phyloP scores from a whole-genome alignment of 2,329 filamentous ascomycete species.

The Aspergillus ustus region DNA sequence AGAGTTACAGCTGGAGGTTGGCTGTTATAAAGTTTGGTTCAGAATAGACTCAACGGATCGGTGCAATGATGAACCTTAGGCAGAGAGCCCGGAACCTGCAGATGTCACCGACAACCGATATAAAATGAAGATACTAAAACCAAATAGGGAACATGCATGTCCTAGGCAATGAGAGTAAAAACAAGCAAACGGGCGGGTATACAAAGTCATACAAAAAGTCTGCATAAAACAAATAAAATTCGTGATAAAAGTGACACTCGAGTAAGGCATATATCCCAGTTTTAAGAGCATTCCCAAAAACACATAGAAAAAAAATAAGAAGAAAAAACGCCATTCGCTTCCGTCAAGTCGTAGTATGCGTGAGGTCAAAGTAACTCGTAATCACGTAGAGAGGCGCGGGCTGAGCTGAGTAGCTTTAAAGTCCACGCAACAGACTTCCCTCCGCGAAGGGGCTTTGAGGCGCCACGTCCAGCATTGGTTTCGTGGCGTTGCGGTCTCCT shows the following conservation, averaged over 20 bases:
- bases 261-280: background rate
- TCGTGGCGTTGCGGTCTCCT: slow-evolving; percentile 43
- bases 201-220: background rate
- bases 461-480: slow-evolving; percentile 50
- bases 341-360: background rate
- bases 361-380: background rate
- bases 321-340: background rate
- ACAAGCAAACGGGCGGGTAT: background rate
- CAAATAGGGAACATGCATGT: background rate
- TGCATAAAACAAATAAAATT: background rate
- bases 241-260: background rate
- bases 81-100: too few relatives aligned
- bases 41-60: too few relatives aligned
- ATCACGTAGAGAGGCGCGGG: background rate
- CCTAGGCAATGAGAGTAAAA: background rate
- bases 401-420: slow-evolving; percentile 19
- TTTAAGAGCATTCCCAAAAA: background rate
- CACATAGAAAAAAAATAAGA: background rate
- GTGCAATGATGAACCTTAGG: too few relatives aligned
- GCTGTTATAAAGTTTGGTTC: too few relatives aligned
- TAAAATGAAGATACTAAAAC: background rate
- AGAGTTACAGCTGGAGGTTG: too few relatives aligned
- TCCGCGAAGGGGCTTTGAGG: slow-evolving; percentile 49
- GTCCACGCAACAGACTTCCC: slow-evolving; percentile 49
- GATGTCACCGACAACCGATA: too few relatives aligned